These are phyloP conservation scores for Termitomyces sp. DNA, from an alignment of 768 basidiomycete species.

Conservation along the genomic window DNA sequence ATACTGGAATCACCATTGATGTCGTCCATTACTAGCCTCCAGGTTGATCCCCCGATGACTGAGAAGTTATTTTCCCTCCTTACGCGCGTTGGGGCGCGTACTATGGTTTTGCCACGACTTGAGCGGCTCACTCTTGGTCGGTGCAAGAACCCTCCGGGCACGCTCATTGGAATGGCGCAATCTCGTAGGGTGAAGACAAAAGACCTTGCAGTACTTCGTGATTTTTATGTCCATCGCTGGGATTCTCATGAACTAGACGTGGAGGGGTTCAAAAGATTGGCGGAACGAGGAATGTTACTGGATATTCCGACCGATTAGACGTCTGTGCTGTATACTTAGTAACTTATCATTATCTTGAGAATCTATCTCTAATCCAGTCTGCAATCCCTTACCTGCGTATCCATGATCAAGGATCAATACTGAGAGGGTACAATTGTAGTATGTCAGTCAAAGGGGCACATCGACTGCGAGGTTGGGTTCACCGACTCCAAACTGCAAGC, in stretches of 20 bases:
- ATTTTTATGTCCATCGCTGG: background rate
- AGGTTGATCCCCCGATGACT: background rate
- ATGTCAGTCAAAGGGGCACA: too few relatives aligned
- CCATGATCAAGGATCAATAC: too few relatives aligned
- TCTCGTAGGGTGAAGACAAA: background rate
- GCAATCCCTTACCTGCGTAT: background rate
- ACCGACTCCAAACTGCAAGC: too few relatives aligned
- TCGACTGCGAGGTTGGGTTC: too few relatives aligned
- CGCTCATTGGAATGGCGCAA: background rate
- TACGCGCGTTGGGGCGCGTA: background rate
- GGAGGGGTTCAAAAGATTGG: constrained; percentile 1
- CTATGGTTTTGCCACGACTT: constrained; percentile 1
- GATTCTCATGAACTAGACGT: background rate
- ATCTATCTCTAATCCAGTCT: background rate
- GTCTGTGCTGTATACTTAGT: background rate
- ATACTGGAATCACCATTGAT: constrained; percentile 2
- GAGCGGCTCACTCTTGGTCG: background rate
- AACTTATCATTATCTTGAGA: background rate
- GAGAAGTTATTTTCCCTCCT: constrained; percentile 3
- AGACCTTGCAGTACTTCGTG: background rate
- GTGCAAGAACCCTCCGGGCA: constrained; percentile 2
- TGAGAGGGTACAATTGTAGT: too few relatives aligned
- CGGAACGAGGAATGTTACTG: background rate
- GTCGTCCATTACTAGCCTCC: constrained; percentile 1
- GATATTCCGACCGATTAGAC: background rate